Base-by-base conservation (phyloP, 805 yeast genomes). In the Hanseniaspora vineae region DNA sequence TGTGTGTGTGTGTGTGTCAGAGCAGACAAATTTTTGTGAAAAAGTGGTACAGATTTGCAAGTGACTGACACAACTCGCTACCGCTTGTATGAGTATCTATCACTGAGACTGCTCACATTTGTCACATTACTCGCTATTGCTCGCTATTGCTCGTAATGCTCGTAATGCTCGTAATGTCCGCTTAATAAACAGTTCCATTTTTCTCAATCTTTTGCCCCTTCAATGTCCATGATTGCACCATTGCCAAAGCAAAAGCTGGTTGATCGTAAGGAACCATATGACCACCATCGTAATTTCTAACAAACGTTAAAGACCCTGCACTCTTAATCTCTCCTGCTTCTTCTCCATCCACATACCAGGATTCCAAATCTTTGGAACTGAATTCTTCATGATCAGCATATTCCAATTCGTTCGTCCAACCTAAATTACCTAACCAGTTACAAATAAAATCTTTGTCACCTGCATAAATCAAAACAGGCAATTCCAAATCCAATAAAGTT, bases 401-500 rank as follows among this genome's bases (percentile, higher is more conserved):
- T 58, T 83, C 84, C 47, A 87, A 72, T 44, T 68, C 76, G 60
- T 84, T 72, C 35, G 90, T 72, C 95, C 96, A 85, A 14, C 83
- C 92, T 59, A 79, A 77, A 65, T 88, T 88, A 54, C 97, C 97
- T 59, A 90, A 75, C 96, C 96, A 89, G 71, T 90, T 89, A 70
- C 97, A 89, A 61, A 89, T 89, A 66, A 81, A 89, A 66, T 89
- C 97, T 68, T 87, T 86, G 69, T 89, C 96, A 61, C 97, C 97
- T 14, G 96, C 96, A 58, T 89, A 90, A 52, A 90, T 74, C 62
- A 90, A 73, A 23, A 88, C 89, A 2, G 96, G 96, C 45, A 89
- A 58, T 11, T 73, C 82, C 20, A 73, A 63, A 52, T 87, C 88
- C 55, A 90, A 74, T 52, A 88, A 67, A 43, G 78, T 79, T 20